Evolutionary conservation across 2,329 filamentous ascomycete genomes (phyloP).

Genomic region (Exophiala bonariae): DNA sequence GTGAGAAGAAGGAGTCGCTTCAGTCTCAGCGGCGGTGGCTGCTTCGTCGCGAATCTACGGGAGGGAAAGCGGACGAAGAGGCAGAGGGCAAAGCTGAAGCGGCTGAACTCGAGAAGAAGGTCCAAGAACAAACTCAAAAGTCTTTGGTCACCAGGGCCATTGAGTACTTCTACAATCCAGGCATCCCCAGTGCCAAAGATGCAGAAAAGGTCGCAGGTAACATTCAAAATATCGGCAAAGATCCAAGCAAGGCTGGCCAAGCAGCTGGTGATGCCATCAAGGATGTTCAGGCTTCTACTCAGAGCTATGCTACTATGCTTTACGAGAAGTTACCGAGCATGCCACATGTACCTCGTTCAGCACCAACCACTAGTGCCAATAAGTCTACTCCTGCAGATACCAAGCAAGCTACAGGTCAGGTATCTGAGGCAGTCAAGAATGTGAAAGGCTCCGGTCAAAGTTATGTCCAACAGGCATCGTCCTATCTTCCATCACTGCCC

Average conservation of each 20-base stretch:
- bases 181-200: constrained; percentile 24
- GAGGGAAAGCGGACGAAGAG: constrained; percentile 28
- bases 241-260: constrained; percentile 14
- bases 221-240: constrained; percentile 14
- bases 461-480: constrained; percentile 25
- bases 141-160: constrained; percentile 27
- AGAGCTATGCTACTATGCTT: constrained; percentile 17
- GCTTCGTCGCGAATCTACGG: constrained; percentile 22
- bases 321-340: constrained; percentile 25
- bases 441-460: constrained; percentile 13
- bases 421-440: constrained; percentile 8
- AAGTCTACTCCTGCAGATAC: constrained; percentile 11
- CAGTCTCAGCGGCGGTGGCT: constrained; percentile 25
- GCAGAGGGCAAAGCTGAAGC: constrained; percentile 30
- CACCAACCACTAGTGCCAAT: constrained; percentile 7
- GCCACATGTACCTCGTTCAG: constrained; percentile 18
- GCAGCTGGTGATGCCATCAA: constrained; percentile 17
- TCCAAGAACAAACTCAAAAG: constrained; percentile 30
- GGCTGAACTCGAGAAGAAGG: constrained; percentile 26
- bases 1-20: constrained; percentile 35
- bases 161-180: constrained; percentile 29
- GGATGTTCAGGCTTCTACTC: constrained; percentile 15
- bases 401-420: constrained; percentile 9
- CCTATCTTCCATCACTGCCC: constrained; percentile 24
- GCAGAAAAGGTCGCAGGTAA: constrained; percentile 21